Base-by-base conservation (phyloP, 2,329 filamentous ascomycete genomes). In the Conoideocrella luteorostrata region DNA sequence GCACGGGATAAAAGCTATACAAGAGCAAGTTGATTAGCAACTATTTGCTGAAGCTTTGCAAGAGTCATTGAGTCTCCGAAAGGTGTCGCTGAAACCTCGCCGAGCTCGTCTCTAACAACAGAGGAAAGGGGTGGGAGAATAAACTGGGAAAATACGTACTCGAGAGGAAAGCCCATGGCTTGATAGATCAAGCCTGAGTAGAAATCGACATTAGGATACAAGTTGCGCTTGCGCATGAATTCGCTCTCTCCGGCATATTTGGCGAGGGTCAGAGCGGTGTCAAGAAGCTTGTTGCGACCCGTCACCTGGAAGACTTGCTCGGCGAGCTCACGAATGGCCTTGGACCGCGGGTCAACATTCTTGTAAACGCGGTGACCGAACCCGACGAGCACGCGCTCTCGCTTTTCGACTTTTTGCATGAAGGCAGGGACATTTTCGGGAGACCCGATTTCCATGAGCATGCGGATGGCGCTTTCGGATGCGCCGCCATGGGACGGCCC, bases 401-500 rank as follows among this genome's bases (percentile, higher is more conserved):
- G 63, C 50, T 54, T 61, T 58, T 77, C 73, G 0, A 77, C 74
- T 32, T 68, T 63, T 2, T 64, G 56, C 58, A 78, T 74, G 43
- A 74, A 69, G 0, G 58, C 61, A 0, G 72, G 71, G 4, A 77
- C 72, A 29, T 73, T 73, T 34, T 73, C 69, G 3, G 68, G 66
- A 1, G 60, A 66, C 13, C 72, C 73, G 43, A 78, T 72, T 50
- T 71, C 65, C 51, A 70, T 70, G 4, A 78, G 61, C 64, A 72
- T 72, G 38, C 71, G 68, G 53, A 78, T 77, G 0, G 75, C 76
- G 18, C 70, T 69, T 50, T 80, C 77, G 0, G 73, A 75, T 3
- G 77, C 77, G n/a, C 76, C 77, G 44, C 75, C 77, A 56, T 80
- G 77, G 0, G 77, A 72, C 0, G 75, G 75, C 0, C 77, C 77